phyloP scores from a whole-genome alignment of 495 filamentous ascomycete genomes.

The Aspergillus heteromorphus region DNA sequence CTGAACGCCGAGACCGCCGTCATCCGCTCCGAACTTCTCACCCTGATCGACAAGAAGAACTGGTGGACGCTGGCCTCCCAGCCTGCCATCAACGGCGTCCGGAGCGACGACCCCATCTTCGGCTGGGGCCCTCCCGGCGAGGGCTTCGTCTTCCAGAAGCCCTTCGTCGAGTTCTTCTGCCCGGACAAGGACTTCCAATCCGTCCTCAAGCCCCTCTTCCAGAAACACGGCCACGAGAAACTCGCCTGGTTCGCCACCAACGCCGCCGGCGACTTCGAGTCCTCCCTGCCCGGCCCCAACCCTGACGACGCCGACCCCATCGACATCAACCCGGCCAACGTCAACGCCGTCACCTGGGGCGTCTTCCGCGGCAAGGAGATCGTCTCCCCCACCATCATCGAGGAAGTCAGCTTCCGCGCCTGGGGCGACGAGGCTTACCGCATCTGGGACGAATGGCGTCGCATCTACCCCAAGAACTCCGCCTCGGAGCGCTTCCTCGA shows the following conservation, averaged over 20 bases:
- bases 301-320: conserved; percentile 31
- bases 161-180: conserved; percentile 95
- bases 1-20: conserved; percentile 72
- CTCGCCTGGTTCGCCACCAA: conserved; percentile 87
- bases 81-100: conserved; percentile 82
- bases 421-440: conserved; percentile 96
- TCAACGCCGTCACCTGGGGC: conserved; percentile 97
- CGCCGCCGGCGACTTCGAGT: conserved; percentile 61
- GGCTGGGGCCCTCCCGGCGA: conserved; percentile 86
- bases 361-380: conserved; percentile 96
- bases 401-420: conserved; percentile 88
- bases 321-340: conserved; percentile 47
- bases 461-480: conserved; percentile 67
- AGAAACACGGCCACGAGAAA: conserved; percentile 50
- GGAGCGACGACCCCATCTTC: conserved; percentile 70
- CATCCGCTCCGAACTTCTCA: conserved; percentile 68
- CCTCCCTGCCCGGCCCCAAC: conserved; percentile 44
- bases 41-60: conserved; percentile 66
- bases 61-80: conserved; percentile 98
- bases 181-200: conserved; percentile 61
- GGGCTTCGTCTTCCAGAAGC: conserved; percentile 96
- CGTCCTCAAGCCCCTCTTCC: conserved; percentile 56
- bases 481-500: conserved; percentile 65
- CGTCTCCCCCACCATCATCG: conserved; percentile 94
- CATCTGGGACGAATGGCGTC: conserved; percentile 91